Evolutionary conservation across 23 red algal species (phyloP), one percentile per base, ranked within the genome.

Genomic region (Gracilariopsis chorda): DNA sequence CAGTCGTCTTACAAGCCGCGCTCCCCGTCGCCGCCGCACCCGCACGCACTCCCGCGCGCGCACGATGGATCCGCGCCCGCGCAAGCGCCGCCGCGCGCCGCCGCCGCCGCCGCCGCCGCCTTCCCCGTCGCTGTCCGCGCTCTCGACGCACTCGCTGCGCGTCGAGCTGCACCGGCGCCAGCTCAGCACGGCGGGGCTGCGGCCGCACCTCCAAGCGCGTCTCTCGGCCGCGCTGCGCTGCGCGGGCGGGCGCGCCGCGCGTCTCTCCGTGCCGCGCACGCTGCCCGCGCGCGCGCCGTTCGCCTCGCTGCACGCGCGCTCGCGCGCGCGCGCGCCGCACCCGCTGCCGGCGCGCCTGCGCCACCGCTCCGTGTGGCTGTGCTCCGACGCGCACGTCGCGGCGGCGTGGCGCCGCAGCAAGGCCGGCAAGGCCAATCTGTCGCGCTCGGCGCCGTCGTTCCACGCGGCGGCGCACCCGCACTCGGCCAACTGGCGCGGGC

Each of bases 341-440:
- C 45, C 72, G 27, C 32, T 52, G 29, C 72, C 72, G 24, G 48
- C 72, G 6, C 42, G 44, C 21, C 34, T 85, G n/a, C 52, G 62
- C 27, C 57, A 51, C 42, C 59, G 80, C 16, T 59, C 48, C 29
- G 82, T 87, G 7, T 87, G 82, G 82, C 16, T 87, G 2, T 70
- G 59, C 27, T 57, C 52, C 23, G 60, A 87, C 25, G 23, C 48
- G 30, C 24, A 42, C 37, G 59, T 68, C 5, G 57, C 39, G 1
- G 72, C 85, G 5, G 46, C 80, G 11, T 92, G 89, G 89, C 61
- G 48, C 23, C 25, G 34, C 25, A 52, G 43, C 25, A 44, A 41
- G 11, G 41, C 73, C 24, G 93, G 93, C 9, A 95, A 95, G 68
- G 93, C 77, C 13, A 90, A 88, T 51, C 70, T 95, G 23, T 95